Evolutionary conservation across 371 early-diverging fungal genomes (phyloP).

Genomic region (Mortierella sp.): DNA sequence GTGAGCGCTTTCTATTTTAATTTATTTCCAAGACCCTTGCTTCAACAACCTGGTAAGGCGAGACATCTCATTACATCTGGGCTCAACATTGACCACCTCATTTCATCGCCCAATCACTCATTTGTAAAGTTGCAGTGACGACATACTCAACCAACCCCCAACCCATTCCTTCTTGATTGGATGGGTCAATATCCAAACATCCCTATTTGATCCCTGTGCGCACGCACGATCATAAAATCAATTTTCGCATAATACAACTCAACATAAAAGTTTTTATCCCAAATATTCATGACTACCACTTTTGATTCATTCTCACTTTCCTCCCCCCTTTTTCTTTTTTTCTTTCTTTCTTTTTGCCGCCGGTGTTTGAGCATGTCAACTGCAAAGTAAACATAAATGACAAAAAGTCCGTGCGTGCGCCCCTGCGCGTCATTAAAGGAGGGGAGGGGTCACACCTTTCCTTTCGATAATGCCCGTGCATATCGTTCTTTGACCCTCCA

Average conservation of each 20-base stretch:
- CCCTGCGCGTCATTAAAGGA: slow-evolving; percentile 24
- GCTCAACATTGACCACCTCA: not conserved
- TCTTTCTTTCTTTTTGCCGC: slow-evolving; percentile 4
- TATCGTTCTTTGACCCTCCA: not conserved
- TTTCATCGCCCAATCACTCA: not conserved
- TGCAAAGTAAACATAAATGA: not conserved
- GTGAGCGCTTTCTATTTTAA: slow-evolving; percentile 1
- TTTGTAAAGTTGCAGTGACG: too few species aligned
- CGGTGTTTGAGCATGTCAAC: not conserved
- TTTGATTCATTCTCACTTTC: not conserved
- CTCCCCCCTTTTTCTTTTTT: not conserved
- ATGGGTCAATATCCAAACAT: not conserved
- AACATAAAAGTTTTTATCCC: not conserved
- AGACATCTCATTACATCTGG: not conserved
- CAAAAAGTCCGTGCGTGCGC: slow-evolving; percentile 34
- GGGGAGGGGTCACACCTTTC: not conserved
- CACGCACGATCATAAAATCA: not conserved
- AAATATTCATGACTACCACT: not conserved
- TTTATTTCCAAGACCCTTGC: slow-evolving; percentile 7
- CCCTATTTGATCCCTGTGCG: not conserved
- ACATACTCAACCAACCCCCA: too few species aligned
- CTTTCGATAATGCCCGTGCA: not conserved
- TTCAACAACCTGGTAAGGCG: not conserved
- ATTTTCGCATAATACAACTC: slow-evolving; percentile 7
- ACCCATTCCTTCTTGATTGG: not conserved